Conservation (phyloP, 2,329 filamentous ascomycete species). For the Xylariaceae sp. region DNA sequence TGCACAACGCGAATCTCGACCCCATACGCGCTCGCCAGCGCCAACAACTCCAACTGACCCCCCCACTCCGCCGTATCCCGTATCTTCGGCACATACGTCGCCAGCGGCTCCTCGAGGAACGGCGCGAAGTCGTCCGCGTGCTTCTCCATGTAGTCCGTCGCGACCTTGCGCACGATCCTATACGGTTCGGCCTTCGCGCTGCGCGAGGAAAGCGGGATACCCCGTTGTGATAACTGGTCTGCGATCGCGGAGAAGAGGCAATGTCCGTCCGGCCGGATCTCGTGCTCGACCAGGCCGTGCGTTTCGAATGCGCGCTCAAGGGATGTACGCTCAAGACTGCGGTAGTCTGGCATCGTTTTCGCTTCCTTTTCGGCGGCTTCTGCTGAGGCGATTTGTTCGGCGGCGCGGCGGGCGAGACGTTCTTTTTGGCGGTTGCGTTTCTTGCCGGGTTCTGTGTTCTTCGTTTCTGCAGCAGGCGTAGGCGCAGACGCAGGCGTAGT, state of each 20-base stretch:
- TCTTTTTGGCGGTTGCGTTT: constrained; percentile 92
- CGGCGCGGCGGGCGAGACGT: constrained; percentile 79
- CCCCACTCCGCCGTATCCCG: constrained; percentile 92
- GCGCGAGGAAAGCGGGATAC: constrained; percentile 37
- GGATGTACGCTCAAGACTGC: constrained; percentile 60
- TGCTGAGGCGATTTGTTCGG: constrained; percentile 69
- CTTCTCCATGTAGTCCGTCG: constrained; percentile 69
- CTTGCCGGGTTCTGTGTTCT: constrained; percentile 38
- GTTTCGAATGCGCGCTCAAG: constrained; percentile 64
- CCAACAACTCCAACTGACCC: constrained; percentile 82
- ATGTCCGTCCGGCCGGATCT: constrained; percentile 86
- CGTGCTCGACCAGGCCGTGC: constrained; percentile 63
- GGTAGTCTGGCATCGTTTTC: constrained; percentile 64
- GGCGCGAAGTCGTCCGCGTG: constrained; percentile 77
- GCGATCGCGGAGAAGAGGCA: constrained; percentile 91
- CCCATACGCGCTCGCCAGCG: constrained; percentile 73
- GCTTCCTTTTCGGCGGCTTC: constrained; percentile 71
- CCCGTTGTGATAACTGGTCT: constrained; percentile 63
- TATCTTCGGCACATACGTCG: constrained; percentile 69
- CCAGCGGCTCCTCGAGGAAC: constrained; percentile 78
- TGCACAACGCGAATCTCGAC: constrained; percentile 82
- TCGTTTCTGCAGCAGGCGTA: not conserved
- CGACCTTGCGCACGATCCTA: constrained; percentile 60
- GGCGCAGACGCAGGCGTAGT: no score
- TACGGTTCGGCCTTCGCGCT: constrained; percentile 42